phyloP scores from a whole-genome alignment of 2,329 filamentous ascomycete genomes.

The Aspergillus sp. region DNA sequence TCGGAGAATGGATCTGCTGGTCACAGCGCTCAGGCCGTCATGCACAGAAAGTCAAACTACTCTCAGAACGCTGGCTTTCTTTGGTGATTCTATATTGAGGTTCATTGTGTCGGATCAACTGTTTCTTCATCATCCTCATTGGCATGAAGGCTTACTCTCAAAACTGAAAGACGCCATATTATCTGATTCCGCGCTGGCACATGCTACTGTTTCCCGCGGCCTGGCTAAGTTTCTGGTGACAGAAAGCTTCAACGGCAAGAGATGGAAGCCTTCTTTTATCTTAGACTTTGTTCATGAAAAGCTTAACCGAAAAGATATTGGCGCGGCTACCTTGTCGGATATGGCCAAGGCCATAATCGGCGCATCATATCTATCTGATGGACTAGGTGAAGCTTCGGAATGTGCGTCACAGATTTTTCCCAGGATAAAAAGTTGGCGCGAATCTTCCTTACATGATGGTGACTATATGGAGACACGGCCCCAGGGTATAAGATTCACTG shows the following conservation, averaged over 20 bases:
- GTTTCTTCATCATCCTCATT: not conserved
- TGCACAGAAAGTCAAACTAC: not conserved
- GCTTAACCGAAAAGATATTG: not conserved
- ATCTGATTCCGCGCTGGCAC: not conserved
- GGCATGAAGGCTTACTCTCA: not conserved
- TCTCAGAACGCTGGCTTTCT: not conserved
- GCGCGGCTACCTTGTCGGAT: not conserved
- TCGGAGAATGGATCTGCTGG: not conserved
- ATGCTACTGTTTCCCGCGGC: not conserved
- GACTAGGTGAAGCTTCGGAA: not conserved
- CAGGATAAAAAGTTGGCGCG: not conserved
- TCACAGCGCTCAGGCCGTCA: not conserved
- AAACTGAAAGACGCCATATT: not conserved
- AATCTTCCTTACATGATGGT: conserved; percentile 4
- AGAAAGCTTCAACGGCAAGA: not conserved
- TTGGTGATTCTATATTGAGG: not conserved
- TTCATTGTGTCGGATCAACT: not conserved
- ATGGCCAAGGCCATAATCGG: not conserved
- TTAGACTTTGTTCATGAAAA: not conserved
- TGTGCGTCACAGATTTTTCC: not conserved
- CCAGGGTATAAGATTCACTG: not conserved
- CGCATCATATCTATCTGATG: not conserved
- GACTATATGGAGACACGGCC: not conserved
- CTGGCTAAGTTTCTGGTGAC: not conserved
- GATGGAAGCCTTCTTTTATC: not conserved